Base-by-base conservation (phyloP, 176 grass and related monocot genomes). In the Urochloa ruziziensis region DNA sequence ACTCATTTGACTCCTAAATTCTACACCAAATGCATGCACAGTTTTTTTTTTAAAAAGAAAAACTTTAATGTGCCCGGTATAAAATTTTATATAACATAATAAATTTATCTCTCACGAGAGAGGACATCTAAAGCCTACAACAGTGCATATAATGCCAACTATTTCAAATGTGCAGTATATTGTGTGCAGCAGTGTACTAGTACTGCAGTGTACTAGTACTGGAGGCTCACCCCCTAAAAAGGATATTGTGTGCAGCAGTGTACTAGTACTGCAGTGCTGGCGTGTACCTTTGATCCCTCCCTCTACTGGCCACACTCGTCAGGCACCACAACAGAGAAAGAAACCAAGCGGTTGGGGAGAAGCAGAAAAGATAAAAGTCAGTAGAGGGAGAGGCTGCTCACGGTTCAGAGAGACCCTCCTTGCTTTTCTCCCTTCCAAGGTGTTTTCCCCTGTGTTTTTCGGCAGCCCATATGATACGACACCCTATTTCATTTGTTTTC, bases 401-500 rank as follows among this genome's bases (percentile, higher is more conserved):
- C 70, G 27, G 32, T 72, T 79, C 65, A 73, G 42, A 70, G 86
- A 62, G 86, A 78, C 77, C 65, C 49, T 48, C 70, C 65, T 49
- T 48, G 48, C 83, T 72, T 86, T 86, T 39, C 40, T 84, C 39
- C 69, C 81, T 84, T 89, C 61, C 87, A 80, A 80, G 69, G 24
- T 28, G 24, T 49, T 82, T 67, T 73, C 29, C 34, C 25, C 75
- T 70, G 78, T 35, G 78, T 81, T 85, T 76, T 85, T 64, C 62
- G 77, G 77, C 63, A 47, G 28, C 67, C 17, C 67, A 80, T 86
- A 53, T 33, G 67, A 39, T 80, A 56, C 84, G 46, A 58, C 64
- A 43, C 54, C 54, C 54, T 56, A 46, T 75, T 84, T 84, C 80
- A 60, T 84, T 87, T 87, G 89, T 79, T 86, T 74, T 91, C 75